Evolutionary conservation across 176 grass and related monocot genomes (phyloP).

Genomic region (Carex cristatella): DNA sequence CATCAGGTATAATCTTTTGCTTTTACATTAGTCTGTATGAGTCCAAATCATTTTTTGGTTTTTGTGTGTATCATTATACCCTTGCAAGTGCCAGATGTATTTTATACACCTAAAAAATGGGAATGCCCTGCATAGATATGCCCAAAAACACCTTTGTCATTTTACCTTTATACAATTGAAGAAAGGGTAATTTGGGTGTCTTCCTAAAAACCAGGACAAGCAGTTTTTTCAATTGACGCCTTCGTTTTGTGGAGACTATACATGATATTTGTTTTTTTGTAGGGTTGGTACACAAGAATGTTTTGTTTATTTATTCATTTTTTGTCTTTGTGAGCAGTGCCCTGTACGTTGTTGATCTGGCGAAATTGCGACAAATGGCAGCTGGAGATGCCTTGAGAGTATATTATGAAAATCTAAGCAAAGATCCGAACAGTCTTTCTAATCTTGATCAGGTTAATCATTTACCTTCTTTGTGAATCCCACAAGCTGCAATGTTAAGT

Average conservation of each 20-base stretch:
- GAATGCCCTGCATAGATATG: background rate
- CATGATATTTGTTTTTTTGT: constrained; percentile 3
- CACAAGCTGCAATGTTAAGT: background rate
- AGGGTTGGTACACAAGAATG: background rate
- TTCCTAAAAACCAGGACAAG: background rate
- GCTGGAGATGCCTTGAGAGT: constrained; percentile 85
- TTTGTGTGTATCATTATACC: background rate
- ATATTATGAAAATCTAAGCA: constrained; percentile 94
- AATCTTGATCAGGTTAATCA: constrained; percentile 92
- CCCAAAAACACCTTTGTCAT: background rate
- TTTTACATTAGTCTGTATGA: constrained; percentile 1
- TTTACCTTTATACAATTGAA: background rate
- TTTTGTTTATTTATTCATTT: background rate
- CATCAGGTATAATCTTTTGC: constrained; percentile 50
- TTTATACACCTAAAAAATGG: background rate
- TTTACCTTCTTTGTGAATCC: background rate
- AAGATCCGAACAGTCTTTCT: constrained; percentile 96
- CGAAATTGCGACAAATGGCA: constrained; percentile 91
- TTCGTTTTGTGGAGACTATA: background rate
- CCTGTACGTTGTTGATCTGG: constrained; percentile 97
- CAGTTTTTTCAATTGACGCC: background rate
- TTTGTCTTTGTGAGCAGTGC: constrained; percentile 51
- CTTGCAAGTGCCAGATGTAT: background rate
- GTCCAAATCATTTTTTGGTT: constrained; percentile 1
- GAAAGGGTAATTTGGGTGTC: background rate